A percentile compares a stretch with the other conserved stretches of the same genome.
Evolutionary conservation across 2,329 filamentous ascomycete species (phyloP).

Genomic region (Alternaria rosae): DNA sequence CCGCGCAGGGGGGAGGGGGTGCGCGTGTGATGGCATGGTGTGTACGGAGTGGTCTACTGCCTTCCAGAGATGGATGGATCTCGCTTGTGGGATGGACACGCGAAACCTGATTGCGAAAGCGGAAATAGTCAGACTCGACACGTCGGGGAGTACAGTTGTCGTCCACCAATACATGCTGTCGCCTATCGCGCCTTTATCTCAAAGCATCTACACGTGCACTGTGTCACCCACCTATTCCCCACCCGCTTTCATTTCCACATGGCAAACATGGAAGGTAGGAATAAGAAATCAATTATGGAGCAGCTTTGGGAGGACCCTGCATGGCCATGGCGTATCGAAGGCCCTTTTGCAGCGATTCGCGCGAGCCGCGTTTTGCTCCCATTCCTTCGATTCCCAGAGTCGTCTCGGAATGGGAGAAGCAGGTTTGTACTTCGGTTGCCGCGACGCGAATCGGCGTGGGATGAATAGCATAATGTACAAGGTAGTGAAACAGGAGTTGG

Average conservation of each 20-base stretch:
- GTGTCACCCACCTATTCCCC: not conserved
- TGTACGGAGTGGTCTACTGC: not conserved
- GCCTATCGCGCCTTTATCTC: not conserved
- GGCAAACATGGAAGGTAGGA: slow-evolving; percentile 1
- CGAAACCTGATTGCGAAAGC: not conserved
- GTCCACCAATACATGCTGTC: not conserved
- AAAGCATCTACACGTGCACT: not conserved
- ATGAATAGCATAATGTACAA: not conserved
- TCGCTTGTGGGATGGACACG: not conserved
- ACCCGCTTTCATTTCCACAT: slow-evolving; percentile 10
- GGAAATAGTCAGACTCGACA: not conserved
- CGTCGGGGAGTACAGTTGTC: not conserved
- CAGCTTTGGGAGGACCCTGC: slow-evolving; percentile 7
- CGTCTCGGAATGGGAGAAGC: not conserved
- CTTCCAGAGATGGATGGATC: not conserved
- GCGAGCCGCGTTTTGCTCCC: slow-evolving; percentile 4
- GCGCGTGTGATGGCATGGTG: not conserved
- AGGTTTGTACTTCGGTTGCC: not conserved
- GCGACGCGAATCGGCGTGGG: not conserved
- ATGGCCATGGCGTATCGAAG: not conserved
- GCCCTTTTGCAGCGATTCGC: slow-evolving; percentile 1
- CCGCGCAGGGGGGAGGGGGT: not conserved
- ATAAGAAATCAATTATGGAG: not conserved
- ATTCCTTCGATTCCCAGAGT: not conserved
- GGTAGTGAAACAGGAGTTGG: not conserved